These are phyloP conservation scores for Bipolaris gigantea DNA, from an alignment of 2,329 filamentous ascomycete species.

Conservation along the genomic window DNA sequence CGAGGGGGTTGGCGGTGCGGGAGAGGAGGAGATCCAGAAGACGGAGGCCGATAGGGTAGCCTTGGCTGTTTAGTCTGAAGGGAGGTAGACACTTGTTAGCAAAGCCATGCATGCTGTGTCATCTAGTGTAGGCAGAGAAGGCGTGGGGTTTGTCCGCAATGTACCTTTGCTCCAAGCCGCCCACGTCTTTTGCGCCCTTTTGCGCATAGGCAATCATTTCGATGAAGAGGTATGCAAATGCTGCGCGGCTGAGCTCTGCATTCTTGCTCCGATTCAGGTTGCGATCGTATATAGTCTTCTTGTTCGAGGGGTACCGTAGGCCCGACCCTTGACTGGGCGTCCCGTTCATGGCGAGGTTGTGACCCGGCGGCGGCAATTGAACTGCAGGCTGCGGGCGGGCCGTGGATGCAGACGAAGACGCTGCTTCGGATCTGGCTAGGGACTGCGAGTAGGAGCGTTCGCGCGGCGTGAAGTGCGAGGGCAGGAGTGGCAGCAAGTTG, in stretches of 20 bases:
- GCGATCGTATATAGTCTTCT: constrained; percentile 97
- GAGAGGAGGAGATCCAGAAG: constrained; percentile 93
- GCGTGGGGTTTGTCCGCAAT: constrained; percentile 15
- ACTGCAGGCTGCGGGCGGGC: constrained; percentile 3
- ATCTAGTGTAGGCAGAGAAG: neutral
- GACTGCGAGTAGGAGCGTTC: constrained; percentile 11
- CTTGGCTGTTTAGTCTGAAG: constrained; percentile 79
- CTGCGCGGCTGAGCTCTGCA: constrained; percentile 85
- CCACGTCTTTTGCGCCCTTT: constrained; percentile 83
- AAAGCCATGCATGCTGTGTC: neutral
- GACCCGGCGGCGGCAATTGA: constrained; percentile 16
- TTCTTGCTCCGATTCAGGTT: constrained; percentile 88
- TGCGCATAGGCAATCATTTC: constrained; percentile 98
- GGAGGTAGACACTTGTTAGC: neutral
- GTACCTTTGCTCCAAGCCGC: constrained; percentile 88
- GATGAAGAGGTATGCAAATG: constrained; percentile 93
- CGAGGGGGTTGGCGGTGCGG: constrained; percentile 54
- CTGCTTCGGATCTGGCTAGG: constrained; percentile 1
- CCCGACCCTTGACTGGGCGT: constrained; percentile 48
- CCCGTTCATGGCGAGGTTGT: constrained; percentile 29
- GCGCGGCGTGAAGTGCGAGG: constrained; percentile 15
- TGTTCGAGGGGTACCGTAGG: constrained; percentile 85
- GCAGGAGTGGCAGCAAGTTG: constrained; percentile 25
- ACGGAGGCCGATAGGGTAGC: constrained; percentile 90
- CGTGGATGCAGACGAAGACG: constrained; percentile 8